Evolutionary conservation across 345 rosid genomes (phyloP), one percentile per base, ranked within the genome.

Genomic region (Arabis hirsuta): DNA sequence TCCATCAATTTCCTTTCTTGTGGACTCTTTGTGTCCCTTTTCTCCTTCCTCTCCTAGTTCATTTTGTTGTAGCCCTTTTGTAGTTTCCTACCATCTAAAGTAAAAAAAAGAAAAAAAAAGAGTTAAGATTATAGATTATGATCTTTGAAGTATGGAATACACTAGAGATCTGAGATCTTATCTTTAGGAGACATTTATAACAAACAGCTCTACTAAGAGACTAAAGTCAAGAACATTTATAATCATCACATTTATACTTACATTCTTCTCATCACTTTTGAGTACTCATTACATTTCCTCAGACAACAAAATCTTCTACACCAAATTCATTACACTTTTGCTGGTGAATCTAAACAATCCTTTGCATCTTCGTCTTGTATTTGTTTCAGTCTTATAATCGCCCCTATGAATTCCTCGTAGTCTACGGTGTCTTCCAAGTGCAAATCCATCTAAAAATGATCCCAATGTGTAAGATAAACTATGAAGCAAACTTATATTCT

Each of bases 261-360:
- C 97, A 62, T 90, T 85, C 55, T 48, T 90, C 91, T 83, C 88
- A 82, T 90, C 96, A 14, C 81, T 83, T 82, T 86, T 90, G 48
- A 67, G 46, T 29, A 86, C 68, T 52, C 73, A 53, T 67, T 67
- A 73, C 86, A 74, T 83, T 82, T 39, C 84, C 92, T 74, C 82
- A 87, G 54, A 84, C 57, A 72, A 68, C 79, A 26, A 78, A 69
- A 41, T 86, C 87, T 55, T 75, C 80, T 14, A 85, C 70, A 62
- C 88, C 90, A 9, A 87, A 83, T 65, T 87, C 90, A 55, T 83
- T 66, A 79, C 96, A 87, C 67, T 89, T 92, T 68, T 81, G 75
- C 13, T 32, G 62, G 41, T 58, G 62, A 59, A 27, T 73, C 60
- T 43, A 42, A 51, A 58, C 29, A 12, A 52, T 85, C 90, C 45